Percentiles rank a stretch among this genome's conserved stretches.
Evolutionary conservation across 306 rosid species (phyloP).

Genomic region (Myrica gale): DNA sequence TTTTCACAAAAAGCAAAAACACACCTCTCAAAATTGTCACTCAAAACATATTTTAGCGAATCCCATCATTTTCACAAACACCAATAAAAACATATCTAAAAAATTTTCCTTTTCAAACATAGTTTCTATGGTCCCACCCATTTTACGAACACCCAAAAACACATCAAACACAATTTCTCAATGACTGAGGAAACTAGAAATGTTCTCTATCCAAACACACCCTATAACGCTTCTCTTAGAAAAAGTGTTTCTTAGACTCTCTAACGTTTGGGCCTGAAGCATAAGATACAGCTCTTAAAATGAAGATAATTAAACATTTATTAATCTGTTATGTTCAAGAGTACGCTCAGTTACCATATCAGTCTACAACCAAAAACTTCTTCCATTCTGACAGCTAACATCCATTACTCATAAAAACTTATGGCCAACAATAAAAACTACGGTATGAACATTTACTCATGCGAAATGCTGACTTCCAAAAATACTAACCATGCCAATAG

Average conservation of each 20-base stretch:
- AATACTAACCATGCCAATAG: neutral
- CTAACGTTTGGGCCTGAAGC: neutral
- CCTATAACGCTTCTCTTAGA: no score
- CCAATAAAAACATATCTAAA: no score
- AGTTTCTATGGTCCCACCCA: no score
- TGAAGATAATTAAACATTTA: neutral
- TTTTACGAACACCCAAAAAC: no score
- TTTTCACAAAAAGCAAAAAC: no score
- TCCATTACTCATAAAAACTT: neutral
- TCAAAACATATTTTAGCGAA: no score
- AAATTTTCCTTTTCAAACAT: no score
- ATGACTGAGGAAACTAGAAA: no score
- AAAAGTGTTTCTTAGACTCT: neutral
- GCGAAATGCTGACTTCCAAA: neutral
- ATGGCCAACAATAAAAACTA: neutral
- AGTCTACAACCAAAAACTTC: neutral
- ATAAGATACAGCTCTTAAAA: constrained; percentile 8
- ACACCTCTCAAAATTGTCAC: no score
- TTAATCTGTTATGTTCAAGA: neutral
- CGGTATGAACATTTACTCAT: neutral
- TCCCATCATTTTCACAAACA: no score
- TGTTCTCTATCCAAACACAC: no score
- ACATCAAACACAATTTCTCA: no score
- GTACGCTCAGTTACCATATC: neutral
- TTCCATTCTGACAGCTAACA: neutral